phyloP scores from a whole-genome alignment of 116 monocot species.

The Zostera marina region DNA sequence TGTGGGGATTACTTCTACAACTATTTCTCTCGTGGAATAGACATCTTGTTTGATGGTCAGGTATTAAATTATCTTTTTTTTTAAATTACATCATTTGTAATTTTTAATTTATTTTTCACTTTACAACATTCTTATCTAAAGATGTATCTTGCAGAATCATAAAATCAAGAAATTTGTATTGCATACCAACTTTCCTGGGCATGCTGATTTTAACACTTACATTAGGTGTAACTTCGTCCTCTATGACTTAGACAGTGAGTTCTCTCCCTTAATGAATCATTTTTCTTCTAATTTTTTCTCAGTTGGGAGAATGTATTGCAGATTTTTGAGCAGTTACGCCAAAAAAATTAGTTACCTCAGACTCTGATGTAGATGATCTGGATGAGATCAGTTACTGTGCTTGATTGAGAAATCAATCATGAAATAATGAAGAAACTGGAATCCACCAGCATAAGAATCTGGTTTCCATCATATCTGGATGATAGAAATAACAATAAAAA shows the following conservation, averaged over 20 bases:
- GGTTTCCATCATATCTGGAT: too few relatives aligned
- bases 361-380: too few relatives aligned
- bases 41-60: conserved; percentile 95
- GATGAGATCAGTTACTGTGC: too few relatives aligned
- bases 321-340: too few relatives aligned
- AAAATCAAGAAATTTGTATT: conserved; percentile 96
- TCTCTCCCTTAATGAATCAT: too few relatives aligned
- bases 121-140: neutral
- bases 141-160: conserved; percentile 43
- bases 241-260: conserved; percentile 53
- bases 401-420: too few relatives aligned
- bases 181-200: conserved; percentile 86
- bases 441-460: too few relatives aligned
- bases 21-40: conserved; percentile 85
- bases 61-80: conserved; percentile 12
- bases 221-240: conserved; percentile 90
- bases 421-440: too few relatives aligned
- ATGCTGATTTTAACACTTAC: conserved; percentile 90
- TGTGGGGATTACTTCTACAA: conserved; percentile 98
- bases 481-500: too few relatives aligned
- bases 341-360: too few relatives aligned
- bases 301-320: too few relatives aligned
- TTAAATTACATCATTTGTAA: neutral
- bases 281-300: too few relatives aligned
- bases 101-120: neutral